A percentile compares a stretch with the other conserved stretches of the same genome.
Evolutionary conservation across 1,139 yeast species (phyloP).

Genomic region (Debaryomyces fabryi): DNA sequence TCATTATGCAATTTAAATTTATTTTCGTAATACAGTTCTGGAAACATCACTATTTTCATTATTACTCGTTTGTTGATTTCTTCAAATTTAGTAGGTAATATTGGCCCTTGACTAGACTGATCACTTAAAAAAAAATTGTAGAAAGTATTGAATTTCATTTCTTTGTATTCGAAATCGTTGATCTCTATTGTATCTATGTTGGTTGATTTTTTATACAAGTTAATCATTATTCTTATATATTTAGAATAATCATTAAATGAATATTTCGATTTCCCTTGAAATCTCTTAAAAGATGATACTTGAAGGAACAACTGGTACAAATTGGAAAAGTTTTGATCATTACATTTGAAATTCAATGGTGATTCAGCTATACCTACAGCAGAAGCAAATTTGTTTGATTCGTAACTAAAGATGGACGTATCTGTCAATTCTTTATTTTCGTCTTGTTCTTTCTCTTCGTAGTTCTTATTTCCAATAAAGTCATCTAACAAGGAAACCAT

Average conservation of each 20-base stretch:
- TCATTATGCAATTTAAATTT: neutral
- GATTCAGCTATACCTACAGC: neutral
- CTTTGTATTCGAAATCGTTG: slow-evolving; percentile 20
- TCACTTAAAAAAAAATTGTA: slow-evolving; percentile 22
- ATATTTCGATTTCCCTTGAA: slow-evolving; percentile 13
- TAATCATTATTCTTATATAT: slow-evolving; percentile 26
- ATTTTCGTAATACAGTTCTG: slow-evolving; percentile 13
- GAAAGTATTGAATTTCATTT: slow-evolving; percentile 22
- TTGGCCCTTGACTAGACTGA: slow-evolving; percentile 8
- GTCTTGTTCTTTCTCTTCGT: slow-evolving; percentile 3
- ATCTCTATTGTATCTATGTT: slow-evolving; percentile 29
- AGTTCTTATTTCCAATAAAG: slow-evolving; percentile 14
- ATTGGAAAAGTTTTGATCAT: slow-evolving; percentile 21
- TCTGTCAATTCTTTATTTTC: slow-evolving; percentile 15
- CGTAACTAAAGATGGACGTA: slow-evolving; percentile 26
- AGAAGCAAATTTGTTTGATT: slow-evolving; percentile 4
- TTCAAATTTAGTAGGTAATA: slow-evolving; percentile 21
- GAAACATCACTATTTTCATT: slow-evolving; percentile 15
- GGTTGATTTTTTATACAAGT: slow-evolving; percentile 26
- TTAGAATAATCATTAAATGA: slow-evolving; percentile 10
- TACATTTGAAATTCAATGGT: slow-evolving; percentile 18
- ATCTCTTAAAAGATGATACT: slow-evolving; percentile 20
- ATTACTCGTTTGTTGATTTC: slow-evolving; percentile 19
- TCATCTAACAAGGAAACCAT: slow-evolving; percentile 26
- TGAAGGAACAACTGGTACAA: slow-evolving; percentile 30